Evolutionary conservation across 2,329 filamentous ascomycete species (phyloP), one percentile per base, ranked within the genome.

Genomic region (Penicillium sp.): DNA sequence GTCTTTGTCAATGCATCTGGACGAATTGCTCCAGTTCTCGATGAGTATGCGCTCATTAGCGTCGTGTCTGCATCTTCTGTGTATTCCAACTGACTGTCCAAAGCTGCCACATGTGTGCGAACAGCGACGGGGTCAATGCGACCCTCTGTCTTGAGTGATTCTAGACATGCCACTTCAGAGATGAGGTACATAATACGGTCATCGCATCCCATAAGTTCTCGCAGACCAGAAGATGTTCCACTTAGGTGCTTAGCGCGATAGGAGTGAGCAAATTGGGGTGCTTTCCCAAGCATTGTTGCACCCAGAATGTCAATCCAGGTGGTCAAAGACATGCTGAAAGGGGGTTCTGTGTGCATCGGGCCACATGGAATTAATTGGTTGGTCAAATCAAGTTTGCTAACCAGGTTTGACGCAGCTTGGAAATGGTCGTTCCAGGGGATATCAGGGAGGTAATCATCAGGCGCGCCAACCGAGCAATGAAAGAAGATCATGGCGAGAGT

Each of bases 371-470:
- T 80, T 52, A 93, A 84, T 45, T 86, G 74, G 37, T 82, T 81
- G 10, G 89, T 88, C 37, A 97, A 84, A 56, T 92, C 87, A 33
- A 97, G 86, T 75, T 90, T 92, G 71, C 89, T 85, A 25, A 96
- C 89, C 50, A 97, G 82, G 65, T 87, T 91, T 64, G 89, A 88
- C 19, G 88, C 93, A 4, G 92, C 92, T 73, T 95, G 89, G 78
- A 97, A 97, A 78, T 99, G 94, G 72, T 96, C 90, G 77, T 93
- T 90, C 94, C 94, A 99, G 22, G 92, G 87, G 65, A 97, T 96
- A 71, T 97, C 92, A 16, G 90, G 88, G 25, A 97, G 84, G 44
- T 84, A 84, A 70, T 97, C 91, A 66, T 94, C 88, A 35, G 88
- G 86, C 66, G 90, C 85, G 51, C 93, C 93, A 61, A 97, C 93